These are phyloP conservation scores for Sugiyamaella mastotermitis DNA, from an alignment of 805 yeast species.

Conservation along the genomic window DNA sequence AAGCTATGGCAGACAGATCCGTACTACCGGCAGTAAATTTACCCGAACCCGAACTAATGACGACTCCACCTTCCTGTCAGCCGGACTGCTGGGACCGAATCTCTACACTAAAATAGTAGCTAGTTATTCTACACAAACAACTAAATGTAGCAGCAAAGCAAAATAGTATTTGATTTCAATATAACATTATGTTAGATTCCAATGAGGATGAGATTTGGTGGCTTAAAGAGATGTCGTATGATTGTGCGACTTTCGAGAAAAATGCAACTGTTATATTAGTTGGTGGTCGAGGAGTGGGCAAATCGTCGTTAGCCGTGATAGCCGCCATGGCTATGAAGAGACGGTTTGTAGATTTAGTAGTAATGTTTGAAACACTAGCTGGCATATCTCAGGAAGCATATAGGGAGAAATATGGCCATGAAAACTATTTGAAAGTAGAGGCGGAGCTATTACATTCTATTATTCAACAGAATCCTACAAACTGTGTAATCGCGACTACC, in stretches of 20 bases:
- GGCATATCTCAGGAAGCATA: conserved; percentile 8
- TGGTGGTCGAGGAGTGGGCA: conserved; percentile 11
- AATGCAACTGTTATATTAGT: conserved; percentile 10
- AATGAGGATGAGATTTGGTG: neutral
- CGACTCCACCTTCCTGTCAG: no score
- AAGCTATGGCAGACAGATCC: no score
- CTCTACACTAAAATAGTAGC: no score
- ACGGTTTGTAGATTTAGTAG: conserved; percentile 8
- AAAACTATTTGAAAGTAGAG: conserved; percentile 6
- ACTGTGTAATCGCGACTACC: conserved; percentile 9
- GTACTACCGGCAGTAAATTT: no score
- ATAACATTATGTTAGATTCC: no score
- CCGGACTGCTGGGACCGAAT: no score
- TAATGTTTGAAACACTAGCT: conserved; percentile 9
- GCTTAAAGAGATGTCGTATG: neutral
- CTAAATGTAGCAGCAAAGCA: no score
- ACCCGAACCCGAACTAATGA: no score
- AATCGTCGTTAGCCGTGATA: conserved; percentile 12
- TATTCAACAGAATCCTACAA: conserved; percentile 3
- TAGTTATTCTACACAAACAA: no score
- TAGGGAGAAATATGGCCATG: conserved; percentile 4
- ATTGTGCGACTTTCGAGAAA: neutral
- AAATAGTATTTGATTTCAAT: no score
- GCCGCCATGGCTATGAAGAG: conserved; percentile 12
- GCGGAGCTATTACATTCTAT: conserved; percentile 7